A percentile compares a stretch with the other conserved stretches of the same genome.
These are phyloP conservation scores for Suhomyces coccinellae DNA, from an alignment of 1,139 yeast species.

Conservation along the genomic window DNA sequence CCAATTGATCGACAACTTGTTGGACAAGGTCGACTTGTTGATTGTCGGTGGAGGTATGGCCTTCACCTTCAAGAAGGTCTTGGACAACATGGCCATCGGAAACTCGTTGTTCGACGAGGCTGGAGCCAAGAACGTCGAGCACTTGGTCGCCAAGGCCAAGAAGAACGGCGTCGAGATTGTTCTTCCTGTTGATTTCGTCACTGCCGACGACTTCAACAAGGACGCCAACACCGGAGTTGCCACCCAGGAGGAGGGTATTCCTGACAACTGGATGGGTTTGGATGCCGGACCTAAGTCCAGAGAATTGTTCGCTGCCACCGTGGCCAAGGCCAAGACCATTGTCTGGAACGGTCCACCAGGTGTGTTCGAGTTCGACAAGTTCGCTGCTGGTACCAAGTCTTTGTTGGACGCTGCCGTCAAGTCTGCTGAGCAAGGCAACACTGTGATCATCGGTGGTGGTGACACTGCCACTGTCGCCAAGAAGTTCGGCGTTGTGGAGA, in stretches of 20 bases:
- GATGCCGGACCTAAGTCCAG: constrained; percentile 90
- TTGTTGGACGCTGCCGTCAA: constrained; percentile 83
- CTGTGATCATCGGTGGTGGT: constrained; percentile 98
- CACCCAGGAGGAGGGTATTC: constrained; percentile 83
- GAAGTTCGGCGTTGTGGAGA: constrained; percentile 93
- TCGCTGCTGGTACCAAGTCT: constrained; percentile 86
- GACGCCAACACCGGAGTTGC: constrained; percentile 84
- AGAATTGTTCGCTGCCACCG: constrained; percentile 72
- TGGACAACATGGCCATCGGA: constrained; percentile 83
- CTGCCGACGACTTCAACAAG: constrained; percentile 89
- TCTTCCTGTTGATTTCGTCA: constrained; percentile 89
- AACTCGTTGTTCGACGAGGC: constrained; percentile 85
- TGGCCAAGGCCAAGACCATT: constrained; percentile 90
- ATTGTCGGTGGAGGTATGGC: constrained; percentile 99
- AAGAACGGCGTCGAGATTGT: constrained; percentile 88
- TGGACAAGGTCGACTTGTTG: constrained; percentile 88
- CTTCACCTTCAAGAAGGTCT: constrained; percentile 92
- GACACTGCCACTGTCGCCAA: constrained; percentile 98
- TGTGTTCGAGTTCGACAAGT: constrained; percentile 92
- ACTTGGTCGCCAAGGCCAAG: constrained; percentile 91
- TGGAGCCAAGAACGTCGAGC: constrained; percentile 90
- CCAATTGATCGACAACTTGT: constrained; percentile 93
- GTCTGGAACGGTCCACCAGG: constrained; percentile 99
- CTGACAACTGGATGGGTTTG: constrained; percentile 92
- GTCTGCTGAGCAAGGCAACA: constrained; percentile 84